These are phyloP conservation scores for Penicillium turbatum DNA, from an alignment of 495 filamentous ascomycete genomes.

Conservation along the genomic window DNA sequence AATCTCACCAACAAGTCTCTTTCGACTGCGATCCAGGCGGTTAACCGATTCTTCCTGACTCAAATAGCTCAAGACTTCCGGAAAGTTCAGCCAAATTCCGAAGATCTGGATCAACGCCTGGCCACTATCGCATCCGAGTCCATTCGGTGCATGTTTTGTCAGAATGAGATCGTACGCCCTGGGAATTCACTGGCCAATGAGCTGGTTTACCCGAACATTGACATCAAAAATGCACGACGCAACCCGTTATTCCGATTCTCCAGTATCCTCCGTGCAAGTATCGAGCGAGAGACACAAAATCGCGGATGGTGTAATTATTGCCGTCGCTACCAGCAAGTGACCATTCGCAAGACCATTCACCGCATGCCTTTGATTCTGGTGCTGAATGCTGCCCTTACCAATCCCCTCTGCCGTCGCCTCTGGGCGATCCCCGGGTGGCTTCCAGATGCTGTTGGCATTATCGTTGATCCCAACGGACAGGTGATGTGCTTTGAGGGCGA, in stretches of 20 bases:
- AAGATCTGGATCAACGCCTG: constrained; percentile 55
- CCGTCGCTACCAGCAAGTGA: constrained; percentile 76
- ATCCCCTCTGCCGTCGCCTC: constrained; percentile 64
- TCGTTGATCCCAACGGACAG: constrained; percentile 66
- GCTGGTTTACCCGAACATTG: constrained; percentile 67
- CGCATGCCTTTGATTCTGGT: constrained; percentile 76
- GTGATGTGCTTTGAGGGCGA: constrained; percentile 89
- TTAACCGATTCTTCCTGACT: constrained; percentile 72
- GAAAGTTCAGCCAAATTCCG: constrained; percentile 52
- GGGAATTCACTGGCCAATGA: constrained; percentile 74
- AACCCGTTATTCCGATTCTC: constrained; percentile 64
- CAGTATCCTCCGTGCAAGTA: constrained; percentile 76
- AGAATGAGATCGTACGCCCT: constrained; percentile 66
- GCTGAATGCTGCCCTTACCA: constrained; percentile 74
- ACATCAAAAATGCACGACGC: constrained; percentile 47
- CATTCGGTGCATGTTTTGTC: constrained; percentile 78
- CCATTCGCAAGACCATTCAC: constrained; percentile 73
- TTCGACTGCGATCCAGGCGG: constrained; percentile 68
- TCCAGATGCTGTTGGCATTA: constrained; percentile 85
- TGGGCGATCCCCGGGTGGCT: constrained; percentile 89
- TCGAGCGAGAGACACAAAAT: constrained; percentile 75
- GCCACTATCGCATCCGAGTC: constrained; percentile 52
- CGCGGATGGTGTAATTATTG: constrained; percentile 90
- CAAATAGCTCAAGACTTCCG: constrained; percentile 68
- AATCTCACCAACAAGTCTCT: constrained; percentile 64